Evolutionary conservation across 345 rosid genomes (phyloP).

Genomic region (Arabis hirsuta): DNA sequence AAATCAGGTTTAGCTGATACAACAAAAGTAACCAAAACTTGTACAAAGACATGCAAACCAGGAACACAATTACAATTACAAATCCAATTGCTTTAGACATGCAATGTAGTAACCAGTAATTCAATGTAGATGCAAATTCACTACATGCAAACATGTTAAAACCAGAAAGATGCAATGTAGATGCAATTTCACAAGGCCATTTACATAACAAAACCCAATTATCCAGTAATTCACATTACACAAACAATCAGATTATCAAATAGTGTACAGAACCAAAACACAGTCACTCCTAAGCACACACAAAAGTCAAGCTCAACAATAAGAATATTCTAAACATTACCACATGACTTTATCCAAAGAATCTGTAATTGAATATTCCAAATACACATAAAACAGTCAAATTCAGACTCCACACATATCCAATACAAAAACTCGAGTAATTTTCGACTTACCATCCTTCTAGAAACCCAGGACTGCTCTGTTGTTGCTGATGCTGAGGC

Average conservation of each 20-base stretch:
- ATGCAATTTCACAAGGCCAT: not conserved
- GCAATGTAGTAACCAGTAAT: conserved; percentile 13
- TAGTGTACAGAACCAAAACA: not conserved
- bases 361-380: conserved; percentile 19
- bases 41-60: not conserved
- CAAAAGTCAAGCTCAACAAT: conserved; percentile 14
- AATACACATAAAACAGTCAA: not conserved
- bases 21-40: not conserved
- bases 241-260: not conserved
- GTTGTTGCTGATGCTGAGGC: conserved; percentile 54
- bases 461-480: conserved; percentile 50
- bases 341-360: not conserved
- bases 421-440: not conserved
- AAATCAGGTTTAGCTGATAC: not conserved
- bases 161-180: not conserved
- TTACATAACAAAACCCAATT: not conserved
- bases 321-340: conserved; percentile 12
- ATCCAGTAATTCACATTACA: not conserved
- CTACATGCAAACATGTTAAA: not conserved
- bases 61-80: not conserved
- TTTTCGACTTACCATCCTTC: conserved; percentile 72
- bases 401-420: not conserved
- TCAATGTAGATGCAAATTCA: not conserved
- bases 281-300: not conserved
- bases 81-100: not conserved